Conservation (phyloP, 495 filamentous ascomycete genomes). For the Xylaria acuta region DNA sequence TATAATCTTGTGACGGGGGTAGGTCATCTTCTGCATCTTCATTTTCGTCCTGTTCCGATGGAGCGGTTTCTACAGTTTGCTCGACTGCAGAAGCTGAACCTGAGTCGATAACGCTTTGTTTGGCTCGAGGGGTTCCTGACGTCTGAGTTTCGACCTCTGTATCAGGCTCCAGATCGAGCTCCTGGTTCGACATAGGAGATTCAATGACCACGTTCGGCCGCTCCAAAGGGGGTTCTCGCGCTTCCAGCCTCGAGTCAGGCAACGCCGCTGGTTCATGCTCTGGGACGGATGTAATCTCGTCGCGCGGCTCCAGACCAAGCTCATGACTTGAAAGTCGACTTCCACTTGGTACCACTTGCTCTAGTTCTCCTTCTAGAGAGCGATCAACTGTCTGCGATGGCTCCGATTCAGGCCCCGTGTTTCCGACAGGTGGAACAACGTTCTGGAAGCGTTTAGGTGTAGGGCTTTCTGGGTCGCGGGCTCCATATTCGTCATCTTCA, state of each 20-base stretch:
- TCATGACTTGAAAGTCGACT: background rate
- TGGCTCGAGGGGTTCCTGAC: background rate
- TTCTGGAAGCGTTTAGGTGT: conserved; percentile 10
- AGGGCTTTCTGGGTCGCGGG: conserved; percentile 17
- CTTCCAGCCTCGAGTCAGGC: background rate
- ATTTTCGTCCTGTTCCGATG: conserved; percentile 24
- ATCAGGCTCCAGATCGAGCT: conserved; percentile 22
- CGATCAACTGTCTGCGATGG: background rate
- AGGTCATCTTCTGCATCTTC: conserved; percentile 17
- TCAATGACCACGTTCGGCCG: background rate
- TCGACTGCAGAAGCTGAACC: conserved; percentile 16
- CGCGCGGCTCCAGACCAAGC: background rate
- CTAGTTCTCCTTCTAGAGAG: background rate
- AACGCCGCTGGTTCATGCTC: background rate
- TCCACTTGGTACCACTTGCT: background rate
- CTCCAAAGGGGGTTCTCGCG: background rate
- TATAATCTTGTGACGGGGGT: conserved; percentile 35
- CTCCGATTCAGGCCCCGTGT: conserved; percentile 18
- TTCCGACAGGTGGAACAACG: background rate
- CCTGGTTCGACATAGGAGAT: background rate
- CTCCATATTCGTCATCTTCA: conserved; percentile 34
- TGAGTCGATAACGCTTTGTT: background rate
- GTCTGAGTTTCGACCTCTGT: conserved; percentile 6
- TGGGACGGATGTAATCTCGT: background rate
- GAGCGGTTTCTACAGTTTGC: conserved; percentile 17